Conservation (phyloP, 2,329 filamentous ascomycete genomes). For the Paramyrothecium roridum region DNA sequence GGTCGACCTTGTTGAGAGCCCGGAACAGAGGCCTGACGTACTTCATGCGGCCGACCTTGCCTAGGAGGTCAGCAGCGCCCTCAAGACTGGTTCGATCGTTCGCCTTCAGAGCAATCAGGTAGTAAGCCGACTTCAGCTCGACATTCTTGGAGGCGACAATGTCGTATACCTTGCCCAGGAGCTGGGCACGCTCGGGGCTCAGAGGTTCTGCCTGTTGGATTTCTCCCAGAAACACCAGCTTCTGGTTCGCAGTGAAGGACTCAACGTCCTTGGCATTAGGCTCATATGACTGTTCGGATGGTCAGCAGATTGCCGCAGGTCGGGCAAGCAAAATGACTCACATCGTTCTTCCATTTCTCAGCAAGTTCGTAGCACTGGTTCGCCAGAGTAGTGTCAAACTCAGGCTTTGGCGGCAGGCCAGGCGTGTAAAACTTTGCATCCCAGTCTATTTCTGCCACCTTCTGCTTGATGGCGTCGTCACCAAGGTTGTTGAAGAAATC, state of each 20-base stretch:
- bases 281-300: constrained; percentile 49
- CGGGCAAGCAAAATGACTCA: constrained; percentile 27
- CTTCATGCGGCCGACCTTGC: constrained; percentile 91
- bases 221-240: constrained; percentile 84
- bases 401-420: constrained; percentile 83
- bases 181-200: constrained; percentile 59
- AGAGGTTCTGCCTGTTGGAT: constrained; percentile 66
- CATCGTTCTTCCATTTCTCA: constrained; percentile 70
- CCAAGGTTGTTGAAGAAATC: constrained; percentile 72
- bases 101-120: constrained; percentile 73
- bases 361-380: constrained; percentile 82
- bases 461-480: constrained; percentile 61
- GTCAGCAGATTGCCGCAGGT: background rate
- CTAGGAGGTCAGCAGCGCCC: constrained; percentile 71
- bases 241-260: constrained; percentile 79
- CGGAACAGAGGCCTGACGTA: constrained; percentile 86
- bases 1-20: constrained; percentile 70
- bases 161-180: constrained; percentile 73
- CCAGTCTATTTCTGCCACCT: constrained; percentile 79
- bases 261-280: constrained; percentile 68
- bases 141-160: constrained; percentile 76
- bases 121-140: constrained; percentile 79
- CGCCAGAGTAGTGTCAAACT: constrained; percentile 85
- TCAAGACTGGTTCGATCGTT: constrained; percentile 66
- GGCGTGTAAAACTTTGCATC: constrained; percentile 85